A percentile compares a stretch with the other conserved stretches of the same genome.
Conservation (phyloP, 1,139 yeast species). For the Candida sanyaensis region DNA sequence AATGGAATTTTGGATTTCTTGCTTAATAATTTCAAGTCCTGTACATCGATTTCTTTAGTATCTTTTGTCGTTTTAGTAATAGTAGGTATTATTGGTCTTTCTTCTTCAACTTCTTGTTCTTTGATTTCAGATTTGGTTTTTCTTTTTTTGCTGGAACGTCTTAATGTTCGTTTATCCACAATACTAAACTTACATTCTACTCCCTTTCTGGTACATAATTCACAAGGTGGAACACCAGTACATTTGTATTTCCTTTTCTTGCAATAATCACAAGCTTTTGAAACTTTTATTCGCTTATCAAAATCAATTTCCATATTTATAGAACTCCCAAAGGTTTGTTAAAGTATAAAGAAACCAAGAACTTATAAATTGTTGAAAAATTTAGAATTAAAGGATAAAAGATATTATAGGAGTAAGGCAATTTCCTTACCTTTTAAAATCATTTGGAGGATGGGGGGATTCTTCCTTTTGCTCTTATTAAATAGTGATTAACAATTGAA, state of each 20-base stretch:
- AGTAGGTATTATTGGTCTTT: background rate
- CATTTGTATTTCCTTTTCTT: slow-evolving; percentile 39
- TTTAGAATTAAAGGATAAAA: no score
- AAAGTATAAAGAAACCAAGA: no score
- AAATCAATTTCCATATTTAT: slow-evolving; percentile 7
- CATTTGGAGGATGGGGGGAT: no score
- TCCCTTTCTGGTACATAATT: slow-evolving; percentile 25
- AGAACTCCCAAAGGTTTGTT: background rate
- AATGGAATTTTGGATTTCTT: slow-evolving; percentile 10
- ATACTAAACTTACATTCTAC: slow-evolving; percentile 26
- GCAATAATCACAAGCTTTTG: slow-evolving; percentile 42
- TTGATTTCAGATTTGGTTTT: slow-evolving; percentile 1
- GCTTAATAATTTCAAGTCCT: slow-evolving; percentile 10
- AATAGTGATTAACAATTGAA: background rate
- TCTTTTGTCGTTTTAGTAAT: slow-evolving; percentile 3
- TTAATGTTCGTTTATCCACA: slow-evolving; percentile 21
- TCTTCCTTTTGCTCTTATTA: background rate
- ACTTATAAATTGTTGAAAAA: no score
- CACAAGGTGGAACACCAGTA: slow-evolving; percentile 30
- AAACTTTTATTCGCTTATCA: slow-evolving; percentile 29
- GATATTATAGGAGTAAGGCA: no score
- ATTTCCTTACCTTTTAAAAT: no score
- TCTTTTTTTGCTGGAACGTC: slow-evolving; percentile 15
- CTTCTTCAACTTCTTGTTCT: background rate
- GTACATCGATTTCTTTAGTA: slow-evolving; percentile 11